Base-by-base conservation (phyloP, 805 yeast genomes). In the Metschnikowia corniflorae region DNA sequence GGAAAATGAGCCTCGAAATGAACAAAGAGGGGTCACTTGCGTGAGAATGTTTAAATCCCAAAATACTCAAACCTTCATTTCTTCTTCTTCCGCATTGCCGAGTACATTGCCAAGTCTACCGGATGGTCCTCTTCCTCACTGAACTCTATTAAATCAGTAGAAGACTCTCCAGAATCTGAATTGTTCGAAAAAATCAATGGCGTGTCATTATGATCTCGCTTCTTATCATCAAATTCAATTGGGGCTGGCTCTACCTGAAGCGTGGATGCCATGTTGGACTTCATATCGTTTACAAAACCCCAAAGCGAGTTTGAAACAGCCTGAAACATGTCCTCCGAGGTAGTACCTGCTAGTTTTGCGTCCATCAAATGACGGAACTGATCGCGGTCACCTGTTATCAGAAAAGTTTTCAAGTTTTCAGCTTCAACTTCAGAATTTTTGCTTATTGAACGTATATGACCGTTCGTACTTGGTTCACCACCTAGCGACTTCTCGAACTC, bases 401-500 rank as follows among this genome's bases (percentile, higher is more conserved):
- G 12, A 12, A 9, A 12, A 6, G 5, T 3, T 16, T 16, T 16
- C 15, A 15, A 5, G 26, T 3, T 3, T 3, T 3, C 3, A 13
- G 26, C 7, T 9, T 20, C 9, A 7, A 7, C 22, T 20, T 20
- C 22, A 7, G 22, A 20, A 12, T 24, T 13, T 24, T 9, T 6
- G 18, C 18, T 26, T n/a, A n/a, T n/a, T n/a, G n/a, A n/a, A n/a
- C n/a, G n/a, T n/a, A n/a, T n/a, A n/a, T 5, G 24, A 10, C 3
- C 5, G 8, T 4, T 5, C 15, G 29, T 4, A 5, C 16, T 12
- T 5, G 14, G 13, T 12, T 39, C 44, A 12, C 41, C 44, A 7
- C 30, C 19, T 12, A 42, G 20, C 5, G 44, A 40, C 22, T 33
- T 33, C 21, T 81, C 88, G 39, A 82, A 65, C 53, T 82, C 88